Base-by-base conservation (phyloP, 2,329 filamentous ascomycete species). In the Verticillium longisporum region DNA sequence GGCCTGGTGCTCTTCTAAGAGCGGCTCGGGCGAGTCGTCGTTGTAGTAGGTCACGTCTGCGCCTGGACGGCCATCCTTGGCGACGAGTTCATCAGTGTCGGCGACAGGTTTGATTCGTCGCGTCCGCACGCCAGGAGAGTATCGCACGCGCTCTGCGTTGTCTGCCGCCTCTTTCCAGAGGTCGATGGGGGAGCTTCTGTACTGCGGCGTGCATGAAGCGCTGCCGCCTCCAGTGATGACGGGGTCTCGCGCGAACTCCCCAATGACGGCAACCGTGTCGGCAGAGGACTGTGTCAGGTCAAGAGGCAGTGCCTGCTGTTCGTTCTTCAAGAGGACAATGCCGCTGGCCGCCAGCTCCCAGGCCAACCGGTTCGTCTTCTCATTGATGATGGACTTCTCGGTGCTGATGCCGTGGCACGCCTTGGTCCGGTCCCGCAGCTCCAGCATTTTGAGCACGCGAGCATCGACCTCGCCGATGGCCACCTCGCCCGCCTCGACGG, bases 251-350 rank as follows among this genome's bases (percentile, higher is more conserved):
- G 82, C 75, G 61, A 84, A 84, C 13, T 81, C 81, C 3, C 82
- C 83, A 61, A 85, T 83, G 18, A 84, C 75, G 11, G 81, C 77
- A 13, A 81, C 73, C 38, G 61, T 53, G 21, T 50, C 45, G 7
- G 45, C 7, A 10, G 45, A 5, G 7, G 45, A 21, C 50, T 6
- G 13, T 9, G 10, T 15, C 36, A 58, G 21, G 21, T 74, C 72
- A 59, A 84, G 69, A 0, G 87, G 87, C 0, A 90, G 74, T 1
- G 84, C 70, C 15, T 75, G 74, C 3, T 77, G 77, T 31, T 86
- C 79, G 64, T 90, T 90, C 73, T 89, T 88, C 55, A 89, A 74
- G 26, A 89, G 77, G 0, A 89, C 85, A 14, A 88, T 82, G 1
- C 58, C 55, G 60, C 54, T 55, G 2, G 62, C 58, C 1, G 65